Evolutionary conservation across 1,284 basidiomycete genomes (phyloP).

Genomic region (Trichosporon inkin): DNA sequence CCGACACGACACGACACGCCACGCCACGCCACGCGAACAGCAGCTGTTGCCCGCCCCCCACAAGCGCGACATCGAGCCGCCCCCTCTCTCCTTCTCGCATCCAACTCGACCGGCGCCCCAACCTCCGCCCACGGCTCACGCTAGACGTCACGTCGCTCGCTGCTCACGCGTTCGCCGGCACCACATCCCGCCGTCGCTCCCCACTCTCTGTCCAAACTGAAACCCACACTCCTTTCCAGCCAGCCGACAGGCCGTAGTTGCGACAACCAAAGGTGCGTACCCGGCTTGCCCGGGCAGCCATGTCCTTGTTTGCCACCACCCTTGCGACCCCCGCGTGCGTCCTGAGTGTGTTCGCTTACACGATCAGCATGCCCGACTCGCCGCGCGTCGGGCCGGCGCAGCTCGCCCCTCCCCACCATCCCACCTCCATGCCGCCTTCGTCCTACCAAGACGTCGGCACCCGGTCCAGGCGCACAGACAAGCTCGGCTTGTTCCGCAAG

Average conservation of each 20-base stretch:
- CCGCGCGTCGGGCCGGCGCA: constrained; percentile 4
- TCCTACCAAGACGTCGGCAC: neutral
- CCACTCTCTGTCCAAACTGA: neutral
- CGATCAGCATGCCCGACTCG: constrained; percentile 2
- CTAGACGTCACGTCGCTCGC: constrained; percentile 4
- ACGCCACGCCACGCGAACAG: neutral
- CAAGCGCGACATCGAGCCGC: neutral
- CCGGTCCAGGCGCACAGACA: neutral
- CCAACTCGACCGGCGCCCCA: neutral
- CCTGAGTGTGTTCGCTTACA: neutral
- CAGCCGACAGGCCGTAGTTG: neutral
- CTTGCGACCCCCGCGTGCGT: neutral
- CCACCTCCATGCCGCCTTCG: constrained; percentile 3
- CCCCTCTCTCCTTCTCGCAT: neutral
- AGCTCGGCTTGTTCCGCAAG: constrained; percentile 17
- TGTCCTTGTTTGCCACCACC: neutral
- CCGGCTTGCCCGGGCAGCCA: neutral
- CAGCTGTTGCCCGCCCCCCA: neutral
- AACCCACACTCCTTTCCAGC: neutral
- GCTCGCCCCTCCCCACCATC: neutral
- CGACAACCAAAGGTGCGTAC: constrained; percentile 6
- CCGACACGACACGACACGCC: constrained; percentile 9
- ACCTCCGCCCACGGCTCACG: neutral
- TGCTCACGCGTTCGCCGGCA: constrained; percentile 5
- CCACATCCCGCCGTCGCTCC: neutral